Conservation (phyloP, 2,329 filamentous ascomycete genomes). For the Cercospora sp. region DNA sequence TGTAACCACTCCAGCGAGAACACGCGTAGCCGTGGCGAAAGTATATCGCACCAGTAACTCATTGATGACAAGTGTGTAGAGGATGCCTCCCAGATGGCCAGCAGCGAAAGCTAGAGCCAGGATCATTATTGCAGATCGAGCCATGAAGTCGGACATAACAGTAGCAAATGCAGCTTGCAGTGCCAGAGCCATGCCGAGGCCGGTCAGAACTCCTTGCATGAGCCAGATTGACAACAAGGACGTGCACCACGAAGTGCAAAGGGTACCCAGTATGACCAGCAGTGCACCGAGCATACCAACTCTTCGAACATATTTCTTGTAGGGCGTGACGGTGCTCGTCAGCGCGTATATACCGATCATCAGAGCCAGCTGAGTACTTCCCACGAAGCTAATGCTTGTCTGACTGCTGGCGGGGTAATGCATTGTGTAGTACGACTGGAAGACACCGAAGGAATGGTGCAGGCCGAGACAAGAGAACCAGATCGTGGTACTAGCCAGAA, state of each 20-base stretch:
- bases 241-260: background rate
- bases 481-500: background rate
- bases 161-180: background rate
- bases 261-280: background rate
- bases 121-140: background rate
- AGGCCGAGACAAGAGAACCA: background rate
- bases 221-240: background rate
- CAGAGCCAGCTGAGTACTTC: conserved; percentile 9
- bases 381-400: background rate
- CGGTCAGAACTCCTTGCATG: background rate
- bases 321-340: background rate
- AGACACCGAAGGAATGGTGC: background rate
- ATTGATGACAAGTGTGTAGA: background rate
- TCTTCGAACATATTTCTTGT: background rate
- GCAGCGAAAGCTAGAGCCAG: background rate
- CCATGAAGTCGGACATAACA: background rate
- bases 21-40: background rate
- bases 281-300: background rate
- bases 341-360: background rate
- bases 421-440: conserved; percentile 1
- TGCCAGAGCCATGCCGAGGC: background rate
- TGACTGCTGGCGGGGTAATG: background rate
- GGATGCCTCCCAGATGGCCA: background rate
- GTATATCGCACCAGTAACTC: background rate
- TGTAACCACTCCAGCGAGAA: background rate